Evolutionary conservation across 2,329 filamentous ascomycete species (phyloP).

Genomic region (Fusarium pseudocircinatum): DNA sequence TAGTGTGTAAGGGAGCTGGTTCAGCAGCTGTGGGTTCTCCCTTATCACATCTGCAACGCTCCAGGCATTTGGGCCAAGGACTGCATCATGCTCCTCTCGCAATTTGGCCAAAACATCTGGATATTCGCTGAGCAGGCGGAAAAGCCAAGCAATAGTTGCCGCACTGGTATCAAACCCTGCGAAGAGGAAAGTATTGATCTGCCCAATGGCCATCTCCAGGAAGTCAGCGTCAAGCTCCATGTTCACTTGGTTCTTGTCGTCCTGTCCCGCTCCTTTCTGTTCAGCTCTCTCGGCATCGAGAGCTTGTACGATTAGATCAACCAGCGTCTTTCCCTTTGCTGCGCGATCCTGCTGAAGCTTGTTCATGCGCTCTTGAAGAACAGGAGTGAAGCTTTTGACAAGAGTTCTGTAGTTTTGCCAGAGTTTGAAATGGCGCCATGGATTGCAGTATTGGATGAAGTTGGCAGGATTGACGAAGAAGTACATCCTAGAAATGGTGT

Average conservation of each 20-base stretch:
- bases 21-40: constrained; percentile 40
- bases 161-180: constrained; percentile 52
- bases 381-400: constrained; percentile 2
- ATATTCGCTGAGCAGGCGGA: constrained; percentile 45
- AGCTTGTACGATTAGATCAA: constrained; percentile 24
- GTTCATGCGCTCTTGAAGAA: constrained; percentile 8
- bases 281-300: constrained; percentile 16
- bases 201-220: constrained; percentile 43
- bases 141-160: constrained; percentile 48
- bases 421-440: constrained; percentile 30
- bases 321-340: constrained; percentile 19
- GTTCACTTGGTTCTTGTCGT: not conserved
- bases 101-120: constrained; percentile 45
- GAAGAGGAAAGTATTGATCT: constrained; percentile 51
- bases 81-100: constrained; percentile 49
- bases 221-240: constrained; percentile 32
- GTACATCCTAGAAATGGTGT: constrained; percentile 15
- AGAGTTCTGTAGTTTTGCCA: constrained; percentile 30
- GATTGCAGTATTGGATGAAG: constrained; percentile 16
- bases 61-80: constrained; percentile 45
- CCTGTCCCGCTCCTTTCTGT: not conserved
- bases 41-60: constrained; percentile 30
- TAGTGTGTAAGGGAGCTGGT: constrained; percentile 49
- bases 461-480: constrained; percentile 22
- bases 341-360: not conserved